phyloP scores from a whole-genome alignment of 169 alveolate species.

The Babesia divergens region DNA sequence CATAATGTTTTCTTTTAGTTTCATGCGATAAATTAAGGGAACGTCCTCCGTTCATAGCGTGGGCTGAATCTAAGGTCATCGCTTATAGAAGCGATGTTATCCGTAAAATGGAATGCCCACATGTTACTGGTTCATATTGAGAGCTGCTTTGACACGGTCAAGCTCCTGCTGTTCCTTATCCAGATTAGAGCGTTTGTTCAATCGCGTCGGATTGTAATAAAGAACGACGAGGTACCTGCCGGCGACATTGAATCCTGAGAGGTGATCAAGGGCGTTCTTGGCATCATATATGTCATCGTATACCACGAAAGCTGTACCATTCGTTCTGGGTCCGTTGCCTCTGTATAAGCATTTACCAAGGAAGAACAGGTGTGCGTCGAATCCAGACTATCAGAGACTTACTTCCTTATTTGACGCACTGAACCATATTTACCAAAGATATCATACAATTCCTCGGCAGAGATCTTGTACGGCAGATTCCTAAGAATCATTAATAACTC shows the following conservation, averaged over 20 bases:
- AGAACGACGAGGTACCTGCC: slow-evolving; percentile 88
- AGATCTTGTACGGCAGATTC: slow-evolving; percentile 83
- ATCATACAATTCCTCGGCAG: slow-evolving; percentile 96
- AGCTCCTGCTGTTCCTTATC: slow-evolving; percentile 78
- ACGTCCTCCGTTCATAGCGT: too few relatives aligned
- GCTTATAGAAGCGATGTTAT: too few relatives aligned
- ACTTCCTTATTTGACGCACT: slow-evolving; percentile 96
- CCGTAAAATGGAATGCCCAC: too few relatives aligned
- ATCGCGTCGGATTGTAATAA: slow-evolving; percentile 83
- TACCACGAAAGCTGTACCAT: slow-evolving; percentile 96
- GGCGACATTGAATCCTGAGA: slow-evolving; percentile 97
- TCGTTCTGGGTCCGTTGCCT: slow-evolving; percentile 87
- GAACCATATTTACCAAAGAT: slow-evolving; percentile 98
- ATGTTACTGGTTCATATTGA: slow-evolving; percentile 22
- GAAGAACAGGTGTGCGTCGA: not conserved
- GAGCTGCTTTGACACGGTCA: slow-evolving; percentile 45
- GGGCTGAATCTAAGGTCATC: too few relatives aligned
- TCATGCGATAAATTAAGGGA: too few relatives aligned
- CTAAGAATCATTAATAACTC: slow-evolving; percentile 30
- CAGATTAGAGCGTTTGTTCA: slow-evolving; percentile 79
- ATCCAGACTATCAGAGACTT: not conserved
- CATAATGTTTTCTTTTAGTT: too few relatives aligned
- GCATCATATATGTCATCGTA: slow-evolving; percentile 99
- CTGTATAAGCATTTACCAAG: slow-evolving; percentile 44
- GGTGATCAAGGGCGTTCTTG: slow-evolving; percentile 96